Evolutionary conservation across 306 rosid species (phyloP), one percentile per base, ranked within the genome.

Genomic region (Cucumis melo): DNA sequence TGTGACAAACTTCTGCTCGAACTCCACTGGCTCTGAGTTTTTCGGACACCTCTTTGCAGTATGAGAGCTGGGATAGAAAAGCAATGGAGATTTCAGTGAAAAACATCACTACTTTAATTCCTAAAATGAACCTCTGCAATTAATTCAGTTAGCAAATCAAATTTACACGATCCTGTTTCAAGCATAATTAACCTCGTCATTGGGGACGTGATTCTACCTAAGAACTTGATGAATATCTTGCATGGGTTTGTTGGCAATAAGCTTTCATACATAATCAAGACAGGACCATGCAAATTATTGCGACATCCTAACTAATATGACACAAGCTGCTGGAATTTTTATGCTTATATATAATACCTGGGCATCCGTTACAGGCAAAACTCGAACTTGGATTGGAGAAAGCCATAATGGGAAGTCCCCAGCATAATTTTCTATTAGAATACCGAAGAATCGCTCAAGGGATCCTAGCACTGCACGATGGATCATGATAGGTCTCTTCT

Each of bases 391-490:
- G 58, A 89, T 54, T 56, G 99, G 99, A 58, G 99, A 90, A 77
- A 94, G 97, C 99, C 97, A 94, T 73, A 94, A 81, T 36, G 99
- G 99, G 78, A 94, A 94, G 78, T 94, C 97, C 55, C 99, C 96
- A 21, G 97, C 97, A 86, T 90, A 94, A 80, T 94, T 92, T 87
- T 94, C 99, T 64, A 94, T 92, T 46, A 94, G 92, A 78, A 94
- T 96, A 9, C 97, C 99, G 50, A 92, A 94, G 87, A 94, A 92
- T 80, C 95, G 88, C 81, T 94, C 99, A 88, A 94, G 81, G 57
- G 97, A 94, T 87, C 99, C 99, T 50, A 94, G 92, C 32, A 94
- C 97, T 38, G 99, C 99, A 86, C 99, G 89, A 62, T 94, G 99
- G 78, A 94, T 88, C 99, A 94, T 77, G 65, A 94, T 89, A 62